Evolutionary conservation across 148 eudicot genomes (phyloP), one percentile per base, ranked within the genome.

Genomic region (Chenopodium album): DNA sequence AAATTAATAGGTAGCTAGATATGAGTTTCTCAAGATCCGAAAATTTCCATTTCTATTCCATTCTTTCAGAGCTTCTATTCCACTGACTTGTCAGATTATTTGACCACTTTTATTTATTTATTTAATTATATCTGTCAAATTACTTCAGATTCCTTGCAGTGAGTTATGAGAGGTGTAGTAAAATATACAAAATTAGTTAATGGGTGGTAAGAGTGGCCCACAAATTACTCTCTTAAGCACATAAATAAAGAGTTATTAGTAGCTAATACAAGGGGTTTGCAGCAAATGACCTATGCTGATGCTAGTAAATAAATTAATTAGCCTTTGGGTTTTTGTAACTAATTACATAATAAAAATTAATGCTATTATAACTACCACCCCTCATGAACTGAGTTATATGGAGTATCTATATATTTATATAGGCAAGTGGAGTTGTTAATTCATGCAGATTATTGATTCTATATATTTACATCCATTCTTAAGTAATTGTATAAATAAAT

Each of bases 1-100:
- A 41, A 62, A 37, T 54, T 13, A 56, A 32, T 67, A 76, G 79
- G 14, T 67, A 76, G 74, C 22, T 59, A 80, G 50, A 64, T 66
- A 76, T 60, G 69, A 80, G 75, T 77, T 68, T 83, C 86, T 87
- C 88, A 86, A 86, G 86, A 89, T 89, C 89, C 85, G 56, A 88
- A 82, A 86, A 84, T 88, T 76, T 82, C 77, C 77, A 65, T 79
- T 90, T 88, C 92, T 88, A 91, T 89, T 91, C 92, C 90, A 89
- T 88, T 88, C 90, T 80, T 79, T 34, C 76, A 65, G 41, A 86
- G 89, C 88, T 90, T 91, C 91, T 90, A 88, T 90, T 89, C 90
- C 82, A 91, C 90, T 91, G 91, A 88, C 89, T 78, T 89, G 94
- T 91, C 94, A 91, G 94, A 79, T 84, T 41, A 41, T 41, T 41